Percentiles rank a stretch among this genome's conserved stretches.
Evolutionary conservation across 2,329 filamentous ascomycete species (phyloP).

Genomic region (Neofusicoccum ribis): DNA sequence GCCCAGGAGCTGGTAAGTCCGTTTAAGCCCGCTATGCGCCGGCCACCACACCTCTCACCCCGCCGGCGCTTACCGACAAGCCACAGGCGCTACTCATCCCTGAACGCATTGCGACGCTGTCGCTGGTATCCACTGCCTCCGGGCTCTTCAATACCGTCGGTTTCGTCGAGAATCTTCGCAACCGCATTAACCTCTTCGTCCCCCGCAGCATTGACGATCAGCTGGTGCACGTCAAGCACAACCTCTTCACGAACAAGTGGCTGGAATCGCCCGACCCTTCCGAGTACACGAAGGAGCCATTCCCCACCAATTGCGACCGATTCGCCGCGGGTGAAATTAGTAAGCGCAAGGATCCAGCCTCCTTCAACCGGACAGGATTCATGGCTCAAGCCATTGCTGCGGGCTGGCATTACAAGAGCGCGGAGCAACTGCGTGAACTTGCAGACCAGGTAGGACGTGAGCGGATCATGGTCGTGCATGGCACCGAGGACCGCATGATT

Average conservation of each 20-base stretch:
- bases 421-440: slow-evolving; percentile 64
- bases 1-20: slow-evolving; percentile 70
- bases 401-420: slow-evolving; percentile 75
- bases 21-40: neutral
- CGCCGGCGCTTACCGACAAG: slow-evolving; percentile 22
- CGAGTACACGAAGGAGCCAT: slow-evolving; percentile 46
- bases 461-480: slow-evolving; percentile 76
- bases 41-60: neutral
- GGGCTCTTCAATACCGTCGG: slow-evolving; percentile 51
- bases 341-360: slow-evolving; percentile 63
- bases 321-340: slow-evolving; percentile 77
- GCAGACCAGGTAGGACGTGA: slow-evolving; percentile 69
- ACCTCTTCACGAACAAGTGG: slow-evolving; percentile 67
- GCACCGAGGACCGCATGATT: slow-evolving; percentile 76
- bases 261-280: slow-evolving; percentile 60
- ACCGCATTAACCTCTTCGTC: slow-evolving; percentile 56
- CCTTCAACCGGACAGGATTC: slow-evolving; percentile 68
- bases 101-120: slow-evolving; percentile 50
- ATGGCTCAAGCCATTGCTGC: slow-evolving; percentile 76
- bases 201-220: slow-evolving; percentile 70
- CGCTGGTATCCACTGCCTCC: slow-evolving; percentile 52
- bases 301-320: slow-evolving; percentile 76
- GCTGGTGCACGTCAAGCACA: slow-evolving; percentile 63
- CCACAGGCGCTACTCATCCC: slow-evolving; percentile 44
- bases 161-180: slow-evolving; percentile 64